Base-by-base conservation (phyloP, 257 asterid genomes). In the Eucommia ulmoides region DNA sequence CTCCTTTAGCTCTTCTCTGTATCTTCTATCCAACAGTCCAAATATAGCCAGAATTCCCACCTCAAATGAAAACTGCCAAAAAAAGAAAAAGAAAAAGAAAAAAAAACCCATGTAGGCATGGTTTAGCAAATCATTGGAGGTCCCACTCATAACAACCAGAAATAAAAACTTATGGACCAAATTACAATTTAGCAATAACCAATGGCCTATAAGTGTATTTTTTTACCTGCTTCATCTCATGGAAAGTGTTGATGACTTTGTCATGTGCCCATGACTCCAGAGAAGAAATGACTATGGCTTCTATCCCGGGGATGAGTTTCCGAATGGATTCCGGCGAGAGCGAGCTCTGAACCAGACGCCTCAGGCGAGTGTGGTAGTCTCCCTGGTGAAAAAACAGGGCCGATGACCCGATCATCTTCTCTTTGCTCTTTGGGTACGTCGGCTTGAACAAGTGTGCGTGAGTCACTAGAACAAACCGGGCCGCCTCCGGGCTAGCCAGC, bases 351-450 rank as follows among this genome's bases (percentile, higher is more conserved):
- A 83, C 93, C 2, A 86, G 67, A 67, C 54, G 80, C 62, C 87
- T 74, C 19, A 86, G 55, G 3, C 41, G 64, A 25, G 41, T 38
- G 52, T 86, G 96, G 38, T 78, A 80, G 6, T 65, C 64, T 11
- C 96, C 96, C 58, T 76, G 80, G 58, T 86, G 87, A 19, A 86
- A 86, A 59, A 86, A 86, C 60, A 86, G 51, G 6, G 96, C 94
- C 1, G 69, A 54, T 7, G 82, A 80, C 0, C 96, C 96, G 38
- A 86, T 75, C 84, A 86, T 64, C 64, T 53, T 86, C 79, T 86
- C 94, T 64, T 86, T 86, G 69, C 96, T 83, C 77, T 69, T 78
- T 0, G 96, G 96, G 23, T 78, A 86, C 0, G 93, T 83, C 0
- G 96, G 94, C 63, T 66, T 80, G 63, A 86, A 83, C 71, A 86